phyloP scores from a whole-genome alignment of 768 basidiomycete genomes.

The Mycena sanguinolenta region DNA sequence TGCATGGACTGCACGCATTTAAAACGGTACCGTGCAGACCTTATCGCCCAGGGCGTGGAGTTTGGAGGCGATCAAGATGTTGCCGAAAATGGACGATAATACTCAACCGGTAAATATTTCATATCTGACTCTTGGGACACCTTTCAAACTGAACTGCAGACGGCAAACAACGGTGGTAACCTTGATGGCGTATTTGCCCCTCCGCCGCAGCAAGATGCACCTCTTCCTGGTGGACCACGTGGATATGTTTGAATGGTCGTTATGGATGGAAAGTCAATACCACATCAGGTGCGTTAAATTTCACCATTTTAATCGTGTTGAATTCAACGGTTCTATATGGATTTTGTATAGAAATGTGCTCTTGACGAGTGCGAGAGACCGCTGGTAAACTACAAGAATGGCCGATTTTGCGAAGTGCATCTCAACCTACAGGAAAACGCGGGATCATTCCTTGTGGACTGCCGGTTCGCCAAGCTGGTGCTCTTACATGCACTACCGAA shows the following conservation, averaged over 20 bases:
- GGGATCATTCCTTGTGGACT: conserved; percentile 19
- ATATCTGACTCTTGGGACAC: background rate
- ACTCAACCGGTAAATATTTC: background rate
- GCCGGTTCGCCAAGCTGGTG: conserved; percentile 5
- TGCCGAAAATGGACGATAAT: too few relatives aligned
- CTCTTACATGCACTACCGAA: conserved; percentile 1
- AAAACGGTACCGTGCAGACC: conserved; percentile 1
- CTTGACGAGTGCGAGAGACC: too few relatives aligned
- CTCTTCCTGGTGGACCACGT: too few relatives aligned
- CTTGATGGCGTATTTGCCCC: background rate
- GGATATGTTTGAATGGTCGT: background rate
- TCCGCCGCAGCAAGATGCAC: background rate
- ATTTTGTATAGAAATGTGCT: conserved; percentile 40
- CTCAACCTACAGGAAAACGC: conserved; percentile 37
- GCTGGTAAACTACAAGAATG: too few relatives aligned
- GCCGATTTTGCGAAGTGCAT: too few relatives aligned
- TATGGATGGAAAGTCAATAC: background rate
- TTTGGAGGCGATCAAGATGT: background rate
- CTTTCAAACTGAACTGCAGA: background rate
- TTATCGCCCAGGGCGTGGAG: background rate
- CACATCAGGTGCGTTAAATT: background rate
- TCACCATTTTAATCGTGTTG: background rate
- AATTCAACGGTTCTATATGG: background rate
- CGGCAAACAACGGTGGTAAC: too few relatives aligned
- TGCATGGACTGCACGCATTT: conserved; percentile 9